Conservation (phyloP, 2,329 filamentous ascomycete genomes). For the Podosphaera fusca region DNA sequence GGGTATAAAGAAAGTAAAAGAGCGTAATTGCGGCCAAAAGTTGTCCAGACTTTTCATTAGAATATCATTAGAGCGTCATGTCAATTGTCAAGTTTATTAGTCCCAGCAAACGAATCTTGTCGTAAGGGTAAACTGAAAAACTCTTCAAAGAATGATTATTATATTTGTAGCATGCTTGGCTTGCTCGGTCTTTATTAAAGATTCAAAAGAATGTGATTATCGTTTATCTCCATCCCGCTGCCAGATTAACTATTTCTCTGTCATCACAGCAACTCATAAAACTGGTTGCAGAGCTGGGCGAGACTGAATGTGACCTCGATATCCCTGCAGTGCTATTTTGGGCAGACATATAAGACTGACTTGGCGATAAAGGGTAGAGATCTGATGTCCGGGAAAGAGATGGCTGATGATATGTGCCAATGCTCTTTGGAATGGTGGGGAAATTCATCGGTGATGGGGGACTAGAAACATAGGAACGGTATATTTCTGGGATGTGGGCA, state of each 20-base stretch:
- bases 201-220: not conserved
- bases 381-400: not conserved
- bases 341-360: not conserved
- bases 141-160: not conserved
- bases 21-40: not conserved
- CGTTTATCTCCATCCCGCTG: not conserved
- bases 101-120: not conserved
- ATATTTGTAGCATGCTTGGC: not conserved
- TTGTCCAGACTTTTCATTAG: not conserved
- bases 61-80: not conserved
- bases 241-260: not conserved
- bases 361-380: not conserved
- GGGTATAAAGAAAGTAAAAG: not conserved
- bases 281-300: not conserved
- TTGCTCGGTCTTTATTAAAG: not conserved
- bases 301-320: not conserved
- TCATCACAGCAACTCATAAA: not conserved
- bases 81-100: not conserved
- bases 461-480: not conserved
- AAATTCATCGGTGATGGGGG: not conserved
- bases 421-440: constrained; percentile 1
- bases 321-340: not conserved
- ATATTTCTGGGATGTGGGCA: not conserved
- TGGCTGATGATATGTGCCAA: not conserved
- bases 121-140: not conserved